These are phyloP conservation scores for Begonia fuchsioides DNA, from an alignment of 306 rosid species.

Conservation along the genomic window DNA sequence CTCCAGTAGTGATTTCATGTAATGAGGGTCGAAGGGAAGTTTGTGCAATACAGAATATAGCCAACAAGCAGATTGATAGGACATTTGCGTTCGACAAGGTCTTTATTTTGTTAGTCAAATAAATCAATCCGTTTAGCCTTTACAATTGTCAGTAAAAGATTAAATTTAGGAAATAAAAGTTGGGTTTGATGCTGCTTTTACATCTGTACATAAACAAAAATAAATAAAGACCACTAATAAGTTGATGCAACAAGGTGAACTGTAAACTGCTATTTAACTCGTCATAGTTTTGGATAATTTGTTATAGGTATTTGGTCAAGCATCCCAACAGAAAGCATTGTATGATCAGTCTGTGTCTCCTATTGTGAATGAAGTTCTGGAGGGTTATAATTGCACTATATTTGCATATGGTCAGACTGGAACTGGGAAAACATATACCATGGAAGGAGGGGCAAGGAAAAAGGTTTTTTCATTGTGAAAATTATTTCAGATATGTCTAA, in stretches of 20 bases:
- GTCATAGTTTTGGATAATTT: not conserved
- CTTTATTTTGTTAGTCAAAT: not conserved
- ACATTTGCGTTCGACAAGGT: conserved; percentile 89
- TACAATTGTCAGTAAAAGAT: too few relatives aligned
- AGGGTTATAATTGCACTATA: conserved; percentile 89
- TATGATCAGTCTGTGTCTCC: conserved; percentile 93
- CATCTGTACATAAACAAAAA: not conserved
- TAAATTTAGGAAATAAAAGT: conserved; percentile 1
- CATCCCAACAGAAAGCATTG: conserved; percentile 75
- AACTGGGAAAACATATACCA: conserved; percentile 93
- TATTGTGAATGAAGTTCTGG: conserved; percentile 85
- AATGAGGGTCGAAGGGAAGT: conserved; percentile 80
- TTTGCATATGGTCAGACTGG: conserved; percentile 98
- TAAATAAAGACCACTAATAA: not conserved
- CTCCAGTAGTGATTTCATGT: conserved; percentile 56
- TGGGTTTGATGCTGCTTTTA: conserved; percentile 1
- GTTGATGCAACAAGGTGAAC: too few relatives aligned
- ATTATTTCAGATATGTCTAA: not conserved
- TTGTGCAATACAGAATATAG: conserved; percentile 57
- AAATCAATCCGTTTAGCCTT: too few relatives aligned
- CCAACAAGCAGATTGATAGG: conserved; percentile 77
- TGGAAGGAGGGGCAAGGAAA: conserved; percentile 93
- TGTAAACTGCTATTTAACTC: too few relatives aligned
- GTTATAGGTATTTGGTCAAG: conserved; percentile 80
- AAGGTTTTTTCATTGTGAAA: conserved; percentile 29